These are phyloP conservation scores for Phytophthora litchii DNA, from an alignment of 352 stramenopile genomes.

Conservation along the genomic window DNA sequence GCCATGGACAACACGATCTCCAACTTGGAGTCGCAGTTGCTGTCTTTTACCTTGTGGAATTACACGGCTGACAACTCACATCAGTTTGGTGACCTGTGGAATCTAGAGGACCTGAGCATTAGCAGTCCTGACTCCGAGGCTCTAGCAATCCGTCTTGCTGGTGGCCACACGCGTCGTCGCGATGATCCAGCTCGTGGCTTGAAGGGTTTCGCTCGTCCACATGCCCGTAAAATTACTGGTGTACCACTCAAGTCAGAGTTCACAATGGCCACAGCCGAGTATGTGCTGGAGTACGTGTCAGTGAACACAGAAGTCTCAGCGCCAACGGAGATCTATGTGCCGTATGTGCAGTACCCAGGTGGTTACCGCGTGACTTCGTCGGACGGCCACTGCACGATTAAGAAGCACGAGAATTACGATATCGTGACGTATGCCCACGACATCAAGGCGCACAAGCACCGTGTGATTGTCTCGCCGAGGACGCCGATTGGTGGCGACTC, in stretches of 20 bases:
- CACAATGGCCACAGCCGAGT: constrained; percentile 40
- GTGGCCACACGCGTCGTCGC: constrained; percentile 40
- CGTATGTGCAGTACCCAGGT: constrained; percentile 36
- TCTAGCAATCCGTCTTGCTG: constrained; percentile 30
- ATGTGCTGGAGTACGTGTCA: constrained; percentile 57
- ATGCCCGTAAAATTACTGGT: constrained; percentile 66
- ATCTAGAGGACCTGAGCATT: constrained; percentile 84
- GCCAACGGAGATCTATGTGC: constrained; percentile 39
- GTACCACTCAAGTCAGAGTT: constrained; percentile 64
- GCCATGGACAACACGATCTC: constrained; percentile 70
- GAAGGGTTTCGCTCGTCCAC: constrained; percentile 64
- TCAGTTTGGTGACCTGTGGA: constrained; percentile 78
- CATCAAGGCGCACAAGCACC: constrained; percentile 31
- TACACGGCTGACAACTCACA: constrained; percentile 84
- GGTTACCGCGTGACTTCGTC: constrained; percentile 36
- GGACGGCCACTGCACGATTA: constrained; percentile 36
- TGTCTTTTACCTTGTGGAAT: constrained; percentile 89
- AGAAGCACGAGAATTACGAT: constrained; percentile 48
- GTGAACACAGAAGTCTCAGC: constrained; percentile 9
- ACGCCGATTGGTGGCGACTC: constrained; percentile 11
- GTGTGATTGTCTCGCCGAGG: constrained; percentile 29
- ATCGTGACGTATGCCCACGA: constrained; percentile 47
- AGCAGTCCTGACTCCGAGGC: constrained; percentile 53
- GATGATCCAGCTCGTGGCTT: constrained; percentile 48
- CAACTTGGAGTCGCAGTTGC: constrained; percentile 60